Evolutionary conservation across 2,329 filamentous ascomycete genomes (phyloP), one percentile per base, ranked within the genome.

Genomic region (Dryadomyces sulphureus): DNA sequence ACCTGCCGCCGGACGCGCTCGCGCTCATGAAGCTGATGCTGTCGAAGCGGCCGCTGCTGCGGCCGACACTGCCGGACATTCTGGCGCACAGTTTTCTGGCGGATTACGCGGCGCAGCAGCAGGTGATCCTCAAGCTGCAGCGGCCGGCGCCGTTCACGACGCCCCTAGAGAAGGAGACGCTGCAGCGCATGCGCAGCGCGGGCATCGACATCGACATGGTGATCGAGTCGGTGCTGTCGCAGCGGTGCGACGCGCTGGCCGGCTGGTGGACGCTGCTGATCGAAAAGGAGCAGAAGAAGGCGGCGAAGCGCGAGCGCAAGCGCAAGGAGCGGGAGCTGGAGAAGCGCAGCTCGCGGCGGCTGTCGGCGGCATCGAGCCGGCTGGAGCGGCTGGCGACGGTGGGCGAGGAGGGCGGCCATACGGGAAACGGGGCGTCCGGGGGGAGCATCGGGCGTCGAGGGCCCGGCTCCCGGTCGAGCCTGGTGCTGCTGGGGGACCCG

Each of bases 241-340:
- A 94, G 60, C 76, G 86, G 53, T 96, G 92, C 58, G 90, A 98
- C 62, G 75, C 82, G 6, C 67, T 98, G 42, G 86, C 88, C 43
- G 92, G 92, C 6, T 98, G 92, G 92, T 98, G 92, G 92, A 84
- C 86, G 3, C 64, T 98, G 24, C 66, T 98, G 35, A 78, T 96
- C 9, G 92, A 96, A 58, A 98, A 96, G 60, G 92, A 98, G 59
- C 78, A 88, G 59, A 78, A 88, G 8, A 98, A 98, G 62, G 81
- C 89, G 52, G 73, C 67, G 50, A 73, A 88, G 50, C 72, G 81
- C 51, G 88, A 95, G 56, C 76, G 79, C 45, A 95, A 90, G 59
- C 77, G 90, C 8, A 87, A 75, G 57, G 89, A 96, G 59, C 80
- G 78, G 54, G 89, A 98, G 56, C 72, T 75, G 1, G 87, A 96